Percentiles rank a stretch among this genome's conserved stretches.
Conservation (phyloP, 805 yeast genomes). For the Metschnikowia matae region DNA sequence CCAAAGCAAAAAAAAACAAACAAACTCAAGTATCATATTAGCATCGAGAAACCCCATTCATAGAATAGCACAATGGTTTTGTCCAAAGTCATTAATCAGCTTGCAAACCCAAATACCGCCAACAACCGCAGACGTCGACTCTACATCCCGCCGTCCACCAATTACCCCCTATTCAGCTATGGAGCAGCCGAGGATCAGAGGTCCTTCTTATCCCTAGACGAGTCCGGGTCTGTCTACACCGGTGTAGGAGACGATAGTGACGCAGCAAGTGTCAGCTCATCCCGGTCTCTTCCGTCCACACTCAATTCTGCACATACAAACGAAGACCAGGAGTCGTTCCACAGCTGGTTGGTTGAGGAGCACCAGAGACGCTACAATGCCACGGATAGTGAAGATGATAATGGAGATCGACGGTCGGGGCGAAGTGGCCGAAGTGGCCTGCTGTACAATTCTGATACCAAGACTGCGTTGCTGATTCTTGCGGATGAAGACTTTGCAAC, state of each 20-base stretch:
- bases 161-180: conserved; percentile 38
- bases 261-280: conserved; percentile 38
- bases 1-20: no score
- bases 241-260: conserved; percentile 28
- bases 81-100: conserved; percentile 35
- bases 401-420: conserved; percentile 2
- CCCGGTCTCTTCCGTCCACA: conserved; percentile 40
- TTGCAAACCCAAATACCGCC: conserved; percentile 37
- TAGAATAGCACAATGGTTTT: conserved; percentile 30
- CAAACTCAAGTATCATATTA: no score
- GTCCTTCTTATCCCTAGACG: conserved; percentile 39
- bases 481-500: conserved; percentile 31
- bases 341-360: conserved; percentile 42
- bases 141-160: conserved; percentile 43
- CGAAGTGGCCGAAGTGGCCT: conserved; percentile 3
- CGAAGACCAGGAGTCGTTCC: conserved; percentile 39
- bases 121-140: conserved; percentile 36
- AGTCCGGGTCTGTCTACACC: conserved; percentile 28
- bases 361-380: conserved; percentile 36
- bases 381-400: conserved; percentile 14
- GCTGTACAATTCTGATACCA: conserved; percentile 4
- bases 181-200: conserved; percentile 44
- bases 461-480: conserved; percentile 10
- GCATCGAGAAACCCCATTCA: no score
- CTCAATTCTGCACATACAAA: conserved; percentile 32